These are phyloP conservation scores for Piloderma croceum DNA, from an alignment of 768 basidiomycete species.

Conservation along the genomic window DNA sequence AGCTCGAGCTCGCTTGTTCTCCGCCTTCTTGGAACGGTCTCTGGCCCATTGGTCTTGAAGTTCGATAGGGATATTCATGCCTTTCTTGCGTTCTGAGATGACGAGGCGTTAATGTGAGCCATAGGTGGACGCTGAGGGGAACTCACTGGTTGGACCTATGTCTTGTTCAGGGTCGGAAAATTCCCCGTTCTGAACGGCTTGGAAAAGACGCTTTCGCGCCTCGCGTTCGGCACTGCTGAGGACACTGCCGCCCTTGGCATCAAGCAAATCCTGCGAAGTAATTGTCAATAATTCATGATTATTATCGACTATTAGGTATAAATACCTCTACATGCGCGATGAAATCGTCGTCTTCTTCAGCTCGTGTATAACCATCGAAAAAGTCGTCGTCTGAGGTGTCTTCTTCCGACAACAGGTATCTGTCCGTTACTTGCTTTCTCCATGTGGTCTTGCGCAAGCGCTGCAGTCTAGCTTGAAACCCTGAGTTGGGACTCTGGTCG, in stretches of 20 bases:
- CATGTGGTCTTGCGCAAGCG: not conserved
- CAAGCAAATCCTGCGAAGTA: constrained; percentile 48
- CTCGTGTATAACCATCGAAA: constrained; percentile 28
- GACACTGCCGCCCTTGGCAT: constrained; percentile 51
- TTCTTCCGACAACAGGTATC: not conserved
- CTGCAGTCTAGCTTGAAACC: not conserved
- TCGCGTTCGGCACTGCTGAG: constrained; percentile 41
- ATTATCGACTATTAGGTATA: too few species aligned
- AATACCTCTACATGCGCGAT: constrained; percentile 51
- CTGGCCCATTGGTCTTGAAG: constrained; percentile 69
- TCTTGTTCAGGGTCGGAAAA: constrained; percentile 39
- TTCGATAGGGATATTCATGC: constrained; percentile 46
- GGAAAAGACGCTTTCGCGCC: constrained; percentile 51
- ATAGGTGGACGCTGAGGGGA: not conserved
- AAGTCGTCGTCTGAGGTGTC: not conserved
- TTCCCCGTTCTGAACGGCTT: constrained; percentile 52
- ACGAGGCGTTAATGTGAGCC: constrained; percentile 1
- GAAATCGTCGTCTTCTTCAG: constrained; percentile 54
- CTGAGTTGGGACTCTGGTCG: not conserved
- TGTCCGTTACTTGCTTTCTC: not conserved
- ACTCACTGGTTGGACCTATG: constrained; percentile 50
- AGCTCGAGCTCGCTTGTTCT: constrained; percentile 58
- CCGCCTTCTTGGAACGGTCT: constrained; percentile 82
- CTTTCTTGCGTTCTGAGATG: constrained; percentile 40
- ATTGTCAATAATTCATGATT: not conserved